Percentiles rank a stretch among this genome's conserved stretches.
These are phyloP conservation scores for Aureobasidium sp. DNA, from an alignment of 2,329 filamentous ascomycete species.

Conservation along the genomic window DNA sequence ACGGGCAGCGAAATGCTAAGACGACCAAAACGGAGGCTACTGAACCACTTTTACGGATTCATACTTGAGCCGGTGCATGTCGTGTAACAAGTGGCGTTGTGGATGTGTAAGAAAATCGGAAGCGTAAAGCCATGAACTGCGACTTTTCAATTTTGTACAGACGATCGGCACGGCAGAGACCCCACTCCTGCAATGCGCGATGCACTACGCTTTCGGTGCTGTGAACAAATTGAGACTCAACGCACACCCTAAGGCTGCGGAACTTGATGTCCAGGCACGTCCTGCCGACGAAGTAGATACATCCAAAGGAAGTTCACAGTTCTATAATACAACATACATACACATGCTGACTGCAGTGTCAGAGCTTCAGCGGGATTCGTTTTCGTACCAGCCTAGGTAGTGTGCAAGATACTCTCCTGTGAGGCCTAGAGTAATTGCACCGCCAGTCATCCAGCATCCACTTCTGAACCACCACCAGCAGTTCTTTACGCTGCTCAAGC, in stretches of 20 bases:
- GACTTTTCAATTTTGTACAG: not conserved
- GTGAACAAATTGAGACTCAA: too few species aligned
- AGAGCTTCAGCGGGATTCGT: not conserved
- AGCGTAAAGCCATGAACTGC: not conserved
- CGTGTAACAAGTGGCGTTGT: not conserved
- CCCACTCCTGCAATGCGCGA: not conserved
- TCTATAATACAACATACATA: slow-evolving; percentile 4
- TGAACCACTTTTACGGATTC: not conserved
- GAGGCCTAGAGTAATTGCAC: slow-evolving; percentile 50
- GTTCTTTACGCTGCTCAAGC: slow-evolving; percentile 48
- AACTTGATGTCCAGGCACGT: too few species aligned
- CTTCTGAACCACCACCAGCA: slow-evolving; percentile 61
- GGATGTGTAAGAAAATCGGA: not conserved
- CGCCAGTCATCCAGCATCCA: slow-evolving; percentile 55
- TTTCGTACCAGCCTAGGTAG: slow-evolving; percentile 10
- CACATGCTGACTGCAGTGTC: not conserved
- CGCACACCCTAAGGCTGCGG: too few species aligned
- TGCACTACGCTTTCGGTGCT: not conserved
- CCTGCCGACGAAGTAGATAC: not conserved
- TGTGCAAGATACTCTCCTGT: slow-evolving; percentile 45
- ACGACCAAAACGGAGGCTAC: not conserved
- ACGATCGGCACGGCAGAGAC: not conserved
- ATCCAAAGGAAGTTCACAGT: not conserved
- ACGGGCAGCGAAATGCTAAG: not conserved
- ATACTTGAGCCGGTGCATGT: not conserved